Evolutionary conservation across 192 early-diverging fungal species (phyloP), one percentile per base, ranked within the genome.

Genomic region (Coemansia sp.): DNA sequence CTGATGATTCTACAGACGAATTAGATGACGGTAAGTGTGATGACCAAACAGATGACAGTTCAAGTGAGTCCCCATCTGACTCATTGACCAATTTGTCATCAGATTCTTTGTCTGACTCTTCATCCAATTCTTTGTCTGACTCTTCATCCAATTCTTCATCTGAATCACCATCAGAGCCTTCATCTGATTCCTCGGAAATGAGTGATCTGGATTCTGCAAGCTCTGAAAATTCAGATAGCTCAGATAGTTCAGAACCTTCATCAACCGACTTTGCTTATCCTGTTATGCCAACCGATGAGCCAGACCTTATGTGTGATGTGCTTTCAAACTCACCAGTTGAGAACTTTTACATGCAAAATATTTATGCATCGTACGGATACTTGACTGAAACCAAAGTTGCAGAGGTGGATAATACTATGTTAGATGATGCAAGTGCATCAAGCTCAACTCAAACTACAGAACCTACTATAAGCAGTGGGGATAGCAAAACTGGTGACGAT

Each of bases 331-430:
- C 14, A 4, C 24, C 20, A 13, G 45, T 29, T 19, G 13, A 1
- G 11, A 47, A 47, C 9, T 18, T 27, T 11, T 47, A 59, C 23
- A 48, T 59, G 19, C 43, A 13, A 18, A 59, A 48, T 16, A 48
- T 59, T 19, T 59, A 59, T 37, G 58, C 58, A 59, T 59, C 58
- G 11, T 59, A 59, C 14, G 58, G 58, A 6, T 43, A 59, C 13
- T 18, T 59, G 5, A 59, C 58, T 6, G 26, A 53, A 22, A 53
- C n/a, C n/a, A n/a, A n/a, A n/a, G n/a, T n/a, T n/a, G n/a, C n/a
- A n/a, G n/a, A n/a, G n/a, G n/a, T n/a, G n/a, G n/a, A n/a, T n/a
- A n/a, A n/a, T n/a, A n/a, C n/a, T n/a, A n/a, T n/a, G n/a, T n/a
- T n/a, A n/a, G n/a, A n/a, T n/a, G n/a, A n/a, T n/a, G n/a, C n/a